Percentiles rank a stretch among this genome's conserved stretches.
These are phyloP conservation scores for Marasmius fiardii DNA, from an alignment of 1,284 basidiomycete genomes.

Conservation along the genomic window DNA sequence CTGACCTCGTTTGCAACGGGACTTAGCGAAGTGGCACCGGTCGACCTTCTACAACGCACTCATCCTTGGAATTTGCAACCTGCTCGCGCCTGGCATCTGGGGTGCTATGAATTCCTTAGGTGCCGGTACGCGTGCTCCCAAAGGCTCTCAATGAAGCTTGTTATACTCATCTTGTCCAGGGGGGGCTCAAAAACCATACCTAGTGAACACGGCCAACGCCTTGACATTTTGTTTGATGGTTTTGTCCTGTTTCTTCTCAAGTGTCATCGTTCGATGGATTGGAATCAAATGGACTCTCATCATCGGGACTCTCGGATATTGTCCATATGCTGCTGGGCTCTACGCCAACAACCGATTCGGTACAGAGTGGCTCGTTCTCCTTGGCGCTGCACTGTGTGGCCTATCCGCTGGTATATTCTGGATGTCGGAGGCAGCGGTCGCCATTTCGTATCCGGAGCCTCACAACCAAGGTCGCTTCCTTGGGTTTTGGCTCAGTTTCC, in stretches of 20 bases:
- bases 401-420: constrained; percentile 17
- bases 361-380: constrained; percentile 14
- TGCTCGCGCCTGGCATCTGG: constrained; percentile 9
- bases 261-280: constrained; percentile 3
- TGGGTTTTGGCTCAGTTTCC: constrained; percentile 14
- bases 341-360: constrained; percentile 16
- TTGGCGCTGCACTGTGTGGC: constrained; percentile 17
- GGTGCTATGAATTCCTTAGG: constrained; percentile 13
- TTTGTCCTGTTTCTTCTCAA: constrained; percentile 8
- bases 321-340: constrained; percentile 14
- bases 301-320: constrained; percentile 10
- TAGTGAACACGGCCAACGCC: constrained; percentile 9
- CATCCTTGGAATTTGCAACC: constrained; percentile 9
- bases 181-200: not conserved
- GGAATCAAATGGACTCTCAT: constrained; percentile 11
- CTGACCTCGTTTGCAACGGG: too few species aligned
- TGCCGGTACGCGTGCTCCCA: constrained; percentile 1
- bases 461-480: constrained; percentile 14
- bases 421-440: constrained; percentile 16
- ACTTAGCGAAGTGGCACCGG: constrained; percentile 5
- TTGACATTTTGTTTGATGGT: constrained; percentile 12
- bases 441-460: constrained; percentile 16
- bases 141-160: not conserved
- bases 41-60: constrained; percentile 5
- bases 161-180: not conserved